These are phyloP conservation scores for Calonectria naviculata DNA, from an alignment of 2,329 filamentous ascomycete genomes.

Conservation along the genomic window DNA sequence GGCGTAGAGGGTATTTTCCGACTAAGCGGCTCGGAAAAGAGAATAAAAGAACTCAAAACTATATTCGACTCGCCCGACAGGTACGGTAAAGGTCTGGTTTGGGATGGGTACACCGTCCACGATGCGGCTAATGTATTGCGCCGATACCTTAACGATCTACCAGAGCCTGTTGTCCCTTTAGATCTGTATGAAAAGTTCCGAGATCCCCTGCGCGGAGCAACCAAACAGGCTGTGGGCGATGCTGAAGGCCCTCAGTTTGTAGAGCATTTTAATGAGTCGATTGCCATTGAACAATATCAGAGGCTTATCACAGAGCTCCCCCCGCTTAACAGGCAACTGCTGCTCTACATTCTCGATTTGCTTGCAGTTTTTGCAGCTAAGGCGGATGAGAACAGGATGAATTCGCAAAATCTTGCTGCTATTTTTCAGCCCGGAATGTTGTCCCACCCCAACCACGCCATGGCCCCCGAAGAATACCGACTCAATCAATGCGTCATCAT, in stretches of 20 bases:
- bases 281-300: conserved; percentile 87
- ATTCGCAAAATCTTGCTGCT: conserved; percentile 89
- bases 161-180: conserved; percentile 95
- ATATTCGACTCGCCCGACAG: conserved; percentile 94
- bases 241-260: conserved; percentile 76
- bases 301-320: conserved; percentile 92
- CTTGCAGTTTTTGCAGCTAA: conserved; percentile 98
- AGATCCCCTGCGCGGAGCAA: conserved; percentile 79
- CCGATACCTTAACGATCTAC: conserved; percentile 94
- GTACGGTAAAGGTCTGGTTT: conserved; percentile 96
- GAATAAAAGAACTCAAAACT: conserved; percentile 94
- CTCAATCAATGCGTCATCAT: conserved; percentile 97
- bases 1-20: conserved; percentile 97
- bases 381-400: conserved; percentile 97
- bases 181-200: conserved; percentile 94
- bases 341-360: conserved; percentile 95
- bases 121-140: conserved; percentile 97
- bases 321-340: conserved; percentile 89
- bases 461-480: conserved; percentile 94
- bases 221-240: conserved; percentile 78
- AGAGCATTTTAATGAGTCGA: conserved; percentile 70
- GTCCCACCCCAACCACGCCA: conserved; percentile 93
- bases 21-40: conserved; percentile 94
- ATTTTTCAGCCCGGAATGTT: conserved; percentile 98
- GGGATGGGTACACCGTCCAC: conserved; percentile 98